Percentiles rank a stretch among this genome's conserved stretches.
Conservation (phyloP, 768 basidiomycete genomes). For the Fistulinella prunicolor region DNA sequence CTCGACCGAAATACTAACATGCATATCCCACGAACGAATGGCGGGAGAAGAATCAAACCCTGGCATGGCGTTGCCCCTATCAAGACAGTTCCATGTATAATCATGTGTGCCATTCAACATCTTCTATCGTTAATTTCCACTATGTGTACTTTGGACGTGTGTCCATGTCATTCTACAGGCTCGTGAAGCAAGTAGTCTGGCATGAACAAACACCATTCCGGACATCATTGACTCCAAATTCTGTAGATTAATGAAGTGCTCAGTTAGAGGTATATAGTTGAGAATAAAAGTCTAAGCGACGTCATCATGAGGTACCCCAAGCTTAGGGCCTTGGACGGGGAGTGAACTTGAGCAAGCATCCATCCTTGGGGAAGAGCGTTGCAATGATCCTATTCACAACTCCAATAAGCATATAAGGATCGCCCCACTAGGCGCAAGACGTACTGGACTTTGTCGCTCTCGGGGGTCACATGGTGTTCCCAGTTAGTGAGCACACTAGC, state of each 20-base stretch:
- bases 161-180: too few relatives aligned
- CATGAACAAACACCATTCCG: too few relatives aligned
- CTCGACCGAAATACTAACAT: too few relatives aligned
- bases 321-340: conserved; percentile 45
- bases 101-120: too few relatives aligned
- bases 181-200: neutral
- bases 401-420: neutral
- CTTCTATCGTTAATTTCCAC: too few relatives aligned
- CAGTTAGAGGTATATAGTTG: conserved; percentile 15
- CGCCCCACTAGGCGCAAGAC: conserved; percentile 30
- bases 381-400: conserved; percentile 70
- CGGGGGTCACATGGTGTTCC: conserved; percentile 80
- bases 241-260: conserved; percentile 14
- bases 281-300: neutral
- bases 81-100: too few relatives aligned
- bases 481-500: conserved; percentile 79
- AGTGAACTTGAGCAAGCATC: conserved; percentile 74
- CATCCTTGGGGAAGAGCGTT: conserved; percentile 96
- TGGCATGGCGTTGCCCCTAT: too few relatives aligned
- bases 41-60: too few relatives aligned
- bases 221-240: too few relatives aligned
- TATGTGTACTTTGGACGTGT: too few relatives aligned
- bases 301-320: neutral
- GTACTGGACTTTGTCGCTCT: conserved; percentile 78
- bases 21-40: too few relatives aligned